Percentiles rank a stretch among this genome's conserved stretches.
phyloP scores from a whole-genome alignment of 805 yeast species.

The Saturnispora ahearnii region DNA sequence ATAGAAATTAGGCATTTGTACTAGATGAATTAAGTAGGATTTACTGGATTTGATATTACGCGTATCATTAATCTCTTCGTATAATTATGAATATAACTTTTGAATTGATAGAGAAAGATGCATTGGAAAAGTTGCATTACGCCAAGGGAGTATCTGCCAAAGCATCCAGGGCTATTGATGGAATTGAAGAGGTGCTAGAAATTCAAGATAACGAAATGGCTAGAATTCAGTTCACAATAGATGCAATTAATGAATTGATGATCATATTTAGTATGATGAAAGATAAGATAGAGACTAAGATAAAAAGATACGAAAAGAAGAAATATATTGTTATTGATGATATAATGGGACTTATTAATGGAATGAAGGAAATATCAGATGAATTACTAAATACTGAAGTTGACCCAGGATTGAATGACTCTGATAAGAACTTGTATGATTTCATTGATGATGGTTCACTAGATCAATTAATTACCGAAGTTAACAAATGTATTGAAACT shows the following conservation, averaged over 20 bases:
- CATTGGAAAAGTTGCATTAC: constrained; percentile 37
- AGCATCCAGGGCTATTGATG: constrained; percentile 35
- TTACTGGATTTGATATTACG: background rate
- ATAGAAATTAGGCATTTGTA: constrained; percentile 3
- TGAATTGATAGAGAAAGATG: constrained; percentile 34
- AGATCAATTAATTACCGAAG: constrained; percentile 26
- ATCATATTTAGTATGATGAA: constrained; percentile 29
- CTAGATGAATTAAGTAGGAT: background rate
- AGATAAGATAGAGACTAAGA: constrained; percentile 24
- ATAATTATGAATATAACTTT: background rate
- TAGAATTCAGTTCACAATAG: constrained; percentile 35
- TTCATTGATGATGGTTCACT: constrained; percentile 38
- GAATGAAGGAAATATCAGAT: constrained; percentile 27
- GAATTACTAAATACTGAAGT: constrained; percentile 30
- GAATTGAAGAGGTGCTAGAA: constrained; percentile 30
- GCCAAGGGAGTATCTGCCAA: constrained; percentile 46
- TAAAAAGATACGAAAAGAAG: constrained; percentile 19
- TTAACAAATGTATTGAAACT: constrained; percentile 23
- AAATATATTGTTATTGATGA: constrained; percentile 17
- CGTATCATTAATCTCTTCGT: background rate
- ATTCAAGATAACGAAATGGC: constrained; percentile 35
- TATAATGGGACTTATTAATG: constrained; percentile 25
- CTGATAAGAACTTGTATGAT: constrained; percentile 29
- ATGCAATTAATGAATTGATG: constrained; percentile 41
- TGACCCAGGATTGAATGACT: constrained; percentile 25